Percentiles rank a stretch among this genome's conserved stretches.
Evolutionary conservation across 2,329 filamentous ascomycete species (phyloP).

Genomic region (Colletotrichum eremochloae): DNA sequence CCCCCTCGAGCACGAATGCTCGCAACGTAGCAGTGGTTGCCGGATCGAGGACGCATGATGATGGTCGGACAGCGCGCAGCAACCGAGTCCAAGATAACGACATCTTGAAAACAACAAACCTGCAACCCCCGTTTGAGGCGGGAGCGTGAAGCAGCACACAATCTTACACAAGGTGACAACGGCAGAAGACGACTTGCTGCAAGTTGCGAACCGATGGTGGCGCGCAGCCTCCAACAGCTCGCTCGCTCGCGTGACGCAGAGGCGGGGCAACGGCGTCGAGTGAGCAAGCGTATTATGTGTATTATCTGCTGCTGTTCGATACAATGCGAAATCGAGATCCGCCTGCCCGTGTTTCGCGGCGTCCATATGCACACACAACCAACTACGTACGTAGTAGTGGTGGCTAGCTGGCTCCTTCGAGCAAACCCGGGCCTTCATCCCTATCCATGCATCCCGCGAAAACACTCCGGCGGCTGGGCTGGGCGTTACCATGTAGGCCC

Average conservation of each 20-base stretch:
- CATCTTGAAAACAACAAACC: background rate
- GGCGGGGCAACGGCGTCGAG: background rate
- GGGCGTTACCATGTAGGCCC: background rate
- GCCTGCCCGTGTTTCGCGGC: constrained; percentile 27
- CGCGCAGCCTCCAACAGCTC: background rate
- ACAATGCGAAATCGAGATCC: constrained; percentile 3
- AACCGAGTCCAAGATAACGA: background rate
- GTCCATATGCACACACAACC: constrained; percentile 9
- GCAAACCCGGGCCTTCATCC: background rate
- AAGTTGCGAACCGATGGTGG: background rate
- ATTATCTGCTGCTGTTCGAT: background rate
- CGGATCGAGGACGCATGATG: background rate
- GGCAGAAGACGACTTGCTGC: background rate
- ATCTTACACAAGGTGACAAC: background rate
- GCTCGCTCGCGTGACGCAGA: background rate
- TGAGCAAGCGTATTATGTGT: background rate
- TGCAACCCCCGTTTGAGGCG: background rate
- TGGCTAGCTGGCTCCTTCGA: background rate
- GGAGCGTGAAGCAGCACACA: background rate
- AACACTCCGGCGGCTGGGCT: constrained; percentile 26
- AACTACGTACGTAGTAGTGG: constrained; percentile 5
- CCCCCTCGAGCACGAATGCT: background rate
- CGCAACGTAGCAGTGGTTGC: background rate
- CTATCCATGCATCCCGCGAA: constrained; percentile 29
- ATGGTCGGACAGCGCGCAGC: background rate